Percentiles rank a stretch among this genome's conserved stretches.
These are phyloP conservation scores for Erucastrum elatum DNA, from an alignment of 345 rosid species.

Conservation along the genomic window DNA sequence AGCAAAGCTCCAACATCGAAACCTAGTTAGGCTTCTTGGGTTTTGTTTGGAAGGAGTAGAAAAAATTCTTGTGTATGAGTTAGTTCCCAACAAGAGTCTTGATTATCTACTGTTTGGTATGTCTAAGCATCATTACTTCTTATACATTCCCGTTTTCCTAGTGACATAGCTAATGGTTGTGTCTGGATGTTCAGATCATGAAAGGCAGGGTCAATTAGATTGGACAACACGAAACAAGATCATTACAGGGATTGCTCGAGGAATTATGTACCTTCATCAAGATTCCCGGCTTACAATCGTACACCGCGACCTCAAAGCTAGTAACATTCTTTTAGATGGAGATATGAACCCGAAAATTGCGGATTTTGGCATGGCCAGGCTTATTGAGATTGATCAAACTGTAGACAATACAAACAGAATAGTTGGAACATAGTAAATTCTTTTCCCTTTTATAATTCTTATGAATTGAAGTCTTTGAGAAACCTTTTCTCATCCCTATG, in stretches of 20 bases:
- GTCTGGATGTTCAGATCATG: slow-evolving; percentile 31
- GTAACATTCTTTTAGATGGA: slow-evolving; percentile 34
- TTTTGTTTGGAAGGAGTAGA: background rate
- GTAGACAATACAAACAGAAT: slow-evolving; percentile 4
- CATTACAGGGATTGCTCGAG: slow-evolving; percentile 33
- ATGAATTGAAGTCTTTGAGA: background rate
- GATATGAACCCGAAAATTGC: slow-evolving; percentile 29
- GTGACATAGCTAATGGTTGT: background rate
- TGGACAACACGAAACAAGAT: slow-evolving; percentile 29
- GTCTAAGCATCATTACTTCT: background rate
- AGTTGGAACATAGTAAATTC: slow-evolving; percentile 1
- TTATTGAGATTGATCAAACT: slow-evolving; percentile 5
- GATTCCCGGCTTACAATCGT: slow-evolving; percentile 39
- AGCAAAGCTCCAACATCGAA: slow-evolving; percentile 15
- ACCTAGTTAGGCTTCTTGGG: slow-evolving; percentile 18
- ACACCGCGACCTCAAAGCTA: slow-evolving; percentile 39
- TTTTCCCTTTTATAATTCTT: background rate
- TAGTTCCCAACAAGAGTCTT: slow-evolving; percentile 9
- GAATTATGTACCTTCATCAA: slow-evolving; percentile 40
- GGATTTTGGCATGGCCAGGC: slow-evolving; percentile 22
- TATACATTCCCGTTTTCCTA: background rate
- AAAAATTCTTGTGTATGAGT: slow-evolving; percentile 11
- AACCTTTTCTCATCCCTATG: background rate
- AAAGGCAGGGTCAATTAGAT: slow-evolving; percentile 21
- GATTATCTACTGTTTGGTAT: slow-evolving; percentile 5